Evolutionary conservation across 2,329 filamentous ascomycete species (phyloP).

Genomic region (Aspergillus spinulosporus): DNA sequence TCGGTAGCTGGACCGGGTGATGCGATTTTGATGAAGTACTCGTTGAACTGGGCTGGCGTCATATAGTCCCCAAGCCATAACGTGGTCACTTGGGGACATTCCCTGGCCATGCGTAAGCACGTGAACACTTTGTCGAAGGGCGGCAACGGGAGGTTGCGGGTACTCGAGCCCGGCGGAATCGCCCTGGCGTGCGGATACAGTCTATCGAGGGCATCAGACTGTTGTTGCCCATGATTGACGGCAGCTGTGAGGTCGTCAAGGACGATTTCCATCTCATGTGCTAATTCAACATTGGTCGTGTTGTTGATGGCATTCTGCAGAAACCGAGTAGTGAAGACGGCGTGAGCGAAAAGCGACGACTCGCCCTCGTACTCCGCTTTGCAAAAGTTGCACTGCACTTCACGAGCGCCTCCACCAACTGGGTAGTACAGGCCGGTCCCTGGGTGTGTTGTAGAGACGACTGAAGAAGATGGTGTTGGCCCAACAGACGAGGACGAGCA

Average conservation of each 20-base stretch:
- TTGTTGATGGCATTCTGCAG: neutral
- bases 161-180: neutral
- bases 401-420: neutral
- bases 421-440: neutral
- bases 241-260: neutral
- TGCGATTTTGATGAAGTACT: neutral
- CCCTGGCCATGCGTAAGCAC: constrained; percentile 1
- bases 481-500: neutral
- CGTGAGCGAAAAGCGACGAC: neutral
- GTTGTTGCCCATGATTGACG: neutral
- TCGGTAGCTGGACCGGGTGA: neutral
- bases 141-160: neutral
- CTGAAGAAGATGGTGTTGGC: neutral
- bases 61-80: neutral
- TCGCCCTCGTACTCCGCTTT: neutral
- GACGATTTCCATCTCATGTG: neutral
- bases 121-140: neutral
- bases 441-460: neutral
- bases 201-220: neutral
- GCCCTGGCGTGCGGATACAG: neutral
- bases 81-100: neutral
- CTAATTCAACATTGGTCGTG: neutral
- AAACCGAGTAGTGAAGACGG: neutral
- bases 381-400: neutral
- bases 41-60: neutral